Evolutionary conservation across 2,329 filamentous ascomycete genomes (phyloP), one percentile per base, ranked within the genome.

Genomic region (Penicillium sp.): DNA sequence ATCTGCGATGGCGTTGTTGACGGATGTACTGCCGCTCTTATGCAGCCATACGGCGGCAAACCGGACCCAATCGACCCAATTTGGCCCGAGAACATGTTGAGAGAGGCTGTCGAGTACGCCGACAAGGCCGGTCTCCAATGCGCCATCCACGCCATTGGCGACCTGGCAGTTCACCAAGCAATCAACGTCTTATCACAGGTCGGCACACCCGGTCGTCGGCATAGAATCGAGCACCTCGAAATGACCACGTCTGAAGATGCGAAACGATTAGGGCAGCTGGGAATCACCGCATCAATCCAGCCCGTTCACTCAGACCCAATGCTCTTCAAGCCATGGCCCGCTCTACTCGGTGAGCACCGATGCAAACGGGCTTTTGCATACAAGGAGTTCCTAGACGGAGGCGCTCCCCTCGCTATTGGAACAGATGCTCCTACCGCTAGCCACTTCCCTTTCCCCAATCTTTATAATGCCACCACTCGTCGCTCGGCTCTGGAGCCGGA

Each of bases 121-220:
- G 71, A 72, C 38, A 54, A 61, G 3, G 72, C 72, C 2, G 70
- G 69, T 0, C 61, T 79, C 0, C 76, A 78, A 57, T 76, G 74
- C 48, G 76, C 76, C 0, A 64, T 79, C 9, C 76, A 79, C 51
- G 76, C 76, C 4, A 79, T 78, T 49, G 76, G 76, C n/a, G 76
- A 79, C 49, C 63, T 61, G 45, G 71, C 76, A 3, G 67, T 78
- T 2, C 66, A 68, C 31, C 71, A 72, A 45, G 74, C 75, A 12
- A 73, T 79, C 54, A 70, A 77, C 42, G 68, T 68, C 1, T 64
- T 79, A 6, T 71, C 73, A 13, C 50, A 71, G 24, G 69, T 70
- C 20, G 59, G 61, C 20, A 68, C 67, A 1, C 70, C 71, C 3
- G 68, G 67, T 15, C 69, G 70, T 38, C 68, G 76, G 20, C 76